These are phyloP conservation scores for Protea cynaroides DNA, from an alignment of 164 flowering plant species.

Conservation along the genomic window DNA sequence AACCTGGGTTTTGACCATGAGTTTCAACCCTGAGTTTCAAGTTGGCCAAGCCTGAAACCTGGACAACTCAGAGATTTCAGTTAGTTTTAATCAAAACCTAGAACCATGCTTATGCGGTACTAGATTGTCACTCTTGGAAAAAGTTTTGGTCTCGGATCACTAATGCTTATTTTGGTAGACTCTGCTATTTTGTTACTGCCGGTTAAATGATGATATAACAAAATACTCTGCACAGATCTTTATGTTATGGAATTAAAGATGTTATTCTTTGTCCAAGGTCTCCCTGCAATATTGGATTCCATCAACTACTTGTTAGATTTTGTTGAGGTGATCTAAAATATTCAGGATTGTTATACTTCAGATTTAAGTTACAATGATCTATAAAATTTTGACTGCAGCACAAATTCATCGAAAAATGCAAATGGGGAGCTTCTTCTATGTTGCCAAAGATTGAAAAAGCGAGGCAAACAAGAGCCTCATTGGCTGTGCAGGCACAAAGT, in stretches of 20 bases:
- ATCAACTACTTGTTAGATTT: not conserved
- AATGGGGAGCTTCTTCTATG: constrained; percentile 75
- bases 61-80: too few species aligned
- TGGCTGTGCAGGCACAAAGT: constrained; percentile 54
- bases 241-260: not conserved
- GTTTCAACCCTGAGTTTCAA: too few species aligned
- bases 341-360: constrained; percentile 1
- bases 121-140: too few species aligned
- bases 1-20: too few species aligned
- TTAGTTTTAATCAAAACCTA: too few species aligned
- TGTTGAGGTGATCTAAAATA: not conserved
- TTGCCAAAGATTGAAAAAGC: constrained; percentile 83
- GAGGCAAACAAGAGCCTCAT: constrained; percentile 54
- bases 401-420: constrained; percentile 90
- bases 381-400: constrained; percentile 39
- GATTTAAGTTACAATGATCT: not conserved
- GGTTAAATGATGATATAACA: not conserved
- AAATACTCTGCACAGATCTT: not conserved
- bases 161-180: too few species aligned
- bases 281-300: not conserved
- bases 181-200: not conserved
- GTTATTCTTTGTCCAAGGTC: not conserved
- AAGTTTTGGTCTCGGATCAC: too few species aligned
- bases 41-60: too few species aligned
- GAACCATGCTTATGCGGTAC: too few species aligned